phyloP scores from a whole-genome alignment of 768 basidiomycete species.

The Pleurotus cornucopiae region DNA sequence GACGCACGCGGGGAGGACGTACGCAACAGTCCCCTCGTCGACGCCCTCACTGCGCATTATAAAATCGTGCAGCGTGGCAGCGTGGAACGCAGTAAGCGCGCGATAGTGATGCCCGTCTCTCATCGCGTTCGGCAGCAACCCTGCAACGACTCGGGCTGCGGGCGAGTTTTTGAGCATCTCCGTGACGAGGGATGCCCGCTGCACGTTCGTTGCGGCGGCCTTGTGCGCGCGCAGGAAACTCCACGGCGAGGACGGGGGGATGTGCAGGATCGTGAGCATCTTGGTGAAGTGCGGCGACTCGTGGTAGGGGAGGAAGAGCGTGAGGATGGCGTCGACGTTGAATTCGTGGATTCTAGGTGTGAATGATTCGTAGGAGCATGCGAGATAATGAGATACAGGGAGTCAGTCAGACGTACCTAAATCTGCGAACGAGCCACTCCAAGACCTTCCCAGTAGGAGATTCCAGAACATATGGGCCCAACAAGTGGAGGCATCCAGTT shows the following conservation, averaged over 20 bases:
- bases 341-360: conserved; percentile 81
- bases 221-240: conserved; percentile 73
- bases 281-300: conserved; percentile 93
- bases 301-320: conserved; percentile 91
- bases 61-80: conserved; percentile 76
- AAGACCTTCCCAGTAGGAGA: conserved; percentile 76
- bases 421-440: conserved; percentile 93
- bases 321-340: conserved; percentile 74
- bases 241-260: conserved; percentile 59
- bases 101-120: conserved; percentile 55
- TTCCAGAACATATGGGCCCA: conserved; percentile 83
- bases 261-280: conserved; percentile 82
- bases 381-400: not conserved
- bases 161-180: conserved; percentile 73
- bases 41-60: conserved; percentile 53
- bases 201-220: conserved; percentile 69
- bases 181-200: conserved; percentile 66
- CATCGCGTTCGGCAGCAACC: conserved; percentile 57
- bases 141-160: conserved; percentile 66
- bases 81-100: conserved; percentile 78
- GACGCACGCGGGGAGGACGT: conserved; percentile 60
- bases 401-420: conserved; percentile 54
- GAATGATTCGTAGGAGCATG: not conserved
- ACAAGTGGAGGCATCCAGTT: conserved; percentile 55
- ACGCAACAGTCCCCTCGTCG: conserved; percentile 64